These are phyloP conservation scores for Lactarius hatsudake DNA, from an alignment of 768 basidiomycete genomes.

Conservation along the genomic window DNA sequence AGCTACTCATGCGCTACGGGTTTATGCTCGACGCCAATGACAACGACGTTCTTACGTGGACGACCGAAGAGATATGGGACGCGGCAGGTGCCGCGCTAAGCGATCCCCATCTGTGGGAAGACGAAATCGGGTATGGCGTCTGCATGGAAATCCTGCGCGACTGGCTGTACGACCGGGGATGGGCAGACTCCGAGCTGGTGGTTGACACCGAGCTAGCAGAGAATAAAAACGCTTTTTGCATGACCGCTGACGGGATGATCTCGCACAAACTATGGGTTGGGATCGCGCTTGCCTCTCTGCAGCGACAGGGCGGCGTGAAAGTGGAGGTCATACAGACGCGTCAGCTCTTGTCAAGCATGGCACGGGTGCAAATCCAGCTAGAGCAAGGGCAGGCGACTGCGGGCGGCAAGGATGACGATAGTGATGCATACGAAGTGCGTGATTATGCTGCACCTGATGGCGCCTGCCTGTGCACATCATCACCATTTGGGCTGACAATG, in stretches of 20 bases:
- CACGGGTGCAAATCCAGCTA: conserved; percentile 14
- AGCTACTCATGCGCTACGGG: conserved; percentile 67
- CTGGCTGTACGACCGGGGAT: conserved; percentile 23
- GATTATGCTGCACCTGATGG: conserved; percentile 1
- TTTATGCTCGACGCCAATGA: conserved; percentile 75
- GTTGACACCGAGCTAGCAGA: conserved; percentile 12
- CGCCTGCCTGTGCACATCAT: background rate
- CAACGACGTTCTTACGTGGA: conserved; percentile 49
- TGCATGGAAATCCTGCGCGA: conserved; percentile 25
- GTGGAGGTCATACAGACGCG: conserved; percentile 1
- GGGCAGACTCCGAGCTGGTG: conserved; percentile 24
- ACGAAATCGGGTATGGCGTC: conserved; percentile 5
- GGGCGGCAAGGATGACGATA: conserved; percentile 1
- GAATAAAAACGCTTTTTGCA: conserved; percentile 13
- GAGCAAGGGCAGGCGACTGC: conserved; percentile 14
- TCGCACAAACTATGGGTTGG: conserved; percentile 25
- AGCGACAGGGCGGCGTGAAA: conserved; percentile 1
- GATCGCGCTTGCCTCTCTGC: conserved; percentile 18
- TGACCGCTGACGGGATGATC: conserved; percentile 27
- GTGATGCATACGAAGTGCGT: conserved; percentile 18
- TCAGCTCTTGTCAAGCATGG: conserved; percentile 7
- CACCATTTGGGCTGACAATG: conserved; percentile 10
- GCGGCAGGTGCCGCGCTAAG: conserved; percentile 26
- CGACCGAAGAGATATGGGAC: conserved; percentile 26
- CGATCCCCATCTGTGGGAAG: conserved; percentile 13